Base-by-base conservation (phyloP, 495 filamentous ascomycete species). In the Bathelium albidoporum region DNA sequence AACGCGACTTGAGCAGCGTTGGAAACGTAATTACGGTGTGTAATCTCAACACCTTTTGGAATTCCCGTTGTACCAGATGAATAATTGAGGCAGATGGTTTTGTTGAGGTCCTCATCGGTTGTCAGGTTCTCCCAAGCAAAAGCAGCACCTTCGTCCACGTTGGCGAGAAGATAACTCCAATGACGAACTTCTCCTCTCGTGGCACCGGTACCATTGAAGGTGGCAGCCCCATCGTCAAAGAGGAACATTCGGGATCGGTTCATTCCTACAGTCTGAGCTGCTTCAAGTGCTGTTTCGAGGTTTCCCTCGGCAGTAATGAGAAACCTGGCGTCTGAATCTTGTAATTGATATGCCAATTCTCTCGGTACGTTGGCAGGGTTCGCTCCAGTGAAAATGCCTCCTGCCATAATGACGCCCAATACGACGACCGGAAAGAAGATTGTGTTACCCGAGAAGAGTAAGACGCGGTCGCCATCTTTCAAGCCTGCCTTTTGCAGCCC, bases 21-120 rank as follows among this genome's bases (percentile, higher is more conserved):
- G 58, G 87, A 78, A 24, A 89, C 78, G 68, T 91, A 87, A 65
- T 89, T 86, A 41, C 76, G 73, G 73, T 95, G 90, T 16, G 85
- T 81, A 65, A 94, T 85, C 72, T 88, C 85, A 28, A 93, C 90
- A 26, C 90, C 90, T 71, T 95, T 95, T 16, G 90, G 87, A 5
- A 89, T 77, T 2, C 90, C 90, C 0, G 90, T 95, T 9, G 90
- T 95, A 2, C 90, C 90, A 59, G 80, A 83, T 61, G 80, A 84
- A 73, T 91, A 91, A 68, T 90, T 90, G 60, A 92, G 78, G 16
- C 68, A 66, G 20, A 72, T 64, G 2, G 73, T 73, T 2, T 62
- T 52, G 34, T 73, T 60, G 20, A 72, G 63, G 18, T 70, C 59
- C 22, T 70, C 62, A 26, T 63, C 61, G 18, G 68, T 69, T 1